phyloP scores from a whole-genome alignment of 306 rosid genomes.

The Acacia crassicarpa region DNA sequence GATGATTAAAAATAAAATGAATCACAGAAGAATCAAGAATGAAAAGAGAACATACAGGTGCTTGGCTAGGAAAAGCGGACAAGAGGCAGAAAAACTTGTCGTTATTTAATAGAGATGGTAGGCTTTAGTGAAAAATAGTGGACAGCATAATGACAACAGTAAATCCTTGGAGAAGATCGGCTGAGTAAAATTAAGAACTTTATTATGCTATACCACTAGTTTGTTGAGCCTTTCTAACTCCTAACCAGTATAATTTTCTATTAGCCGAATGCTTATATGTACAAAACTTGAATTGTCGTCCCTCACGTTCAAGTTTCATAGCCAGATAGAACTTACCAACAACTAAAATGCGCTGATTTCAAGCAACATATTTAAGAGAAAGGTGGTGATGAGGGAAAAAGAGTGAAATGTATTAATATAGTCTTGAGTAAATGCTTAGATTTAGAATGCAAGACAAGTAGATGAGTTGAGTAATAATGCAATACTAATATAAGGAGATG shows the following conservation, averaged over 20 bases:
- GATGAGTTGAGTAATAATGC: neutral
- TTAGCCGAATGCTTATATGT: neutral
- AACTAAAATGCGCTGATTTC: conserved; percentile 17
- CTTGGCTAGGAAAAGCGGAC: conserved; percentile 10
- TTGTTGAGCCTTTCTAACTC: neutral
- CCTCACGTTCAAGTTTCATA: neutral
- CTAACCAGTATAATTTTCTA: conserved; percentile 3
- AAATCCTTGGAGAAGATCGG: conserved; percentile 13
- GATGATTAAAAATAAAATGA: conserved; percentile 24
- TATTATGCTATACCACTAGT: neutral
- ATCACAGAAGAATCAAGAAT: neutral
- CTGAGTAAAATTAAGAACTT: neutral
- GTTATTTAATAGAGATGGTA: neutral
- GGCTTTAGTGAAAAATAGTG: neutral
- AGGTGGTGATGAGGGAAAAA: neutral
- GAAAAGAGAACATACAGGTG: conserved; percentile 4
- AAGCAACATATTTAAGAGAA: neutral
- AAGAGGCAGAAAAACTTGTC: neutral
- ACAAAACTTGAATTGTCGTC: conserved; percentile 8
- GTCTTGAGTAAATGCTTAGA: neutral
- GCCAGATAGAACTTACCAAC: neutral
- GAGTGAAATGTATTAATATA: neutral
- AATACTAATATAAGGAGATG: neutral
- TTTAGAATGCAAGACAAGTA: conserved; percentile 21
- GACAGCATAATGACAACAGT: conserved; percentile 2